Evolutionary conservation across 441 rosid species (phyloP), one percentile per base, ranked within the genome.

Genomic region (Pelargonium cotyledonis): DNA sequence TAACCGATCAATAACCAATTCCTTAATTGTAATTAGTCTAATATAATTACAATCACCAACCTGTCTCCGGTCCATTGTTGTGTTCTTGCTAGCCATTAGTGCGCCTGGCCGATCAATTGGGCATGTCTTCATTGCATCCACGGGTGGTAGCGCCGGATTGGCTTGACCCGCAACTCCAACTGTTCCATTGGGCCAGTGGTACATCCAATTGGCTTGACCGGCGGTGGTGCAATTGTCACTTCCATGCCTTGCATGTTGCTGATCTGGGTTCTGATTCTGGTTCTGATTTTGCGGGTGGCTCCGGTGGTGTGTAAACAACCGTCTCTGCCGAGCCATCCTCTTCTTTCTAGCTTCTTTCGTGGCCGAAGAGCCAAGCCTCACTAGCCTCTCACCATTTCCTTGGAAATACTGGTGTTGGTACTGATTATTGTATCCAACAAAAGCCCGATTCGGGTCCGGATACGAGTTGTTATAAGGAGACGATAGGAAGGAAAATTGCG

Each of bases 281-380:
- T 81, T 78, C 67, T 68, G 73, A 68, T 73, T 78, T 26, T 26
- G 31, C 2, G 31, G 3, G 19, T 78, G 81, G 65, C 66, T 71
- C 57, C 80, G 83, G 65, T 87, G 94, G 5, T 26, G 31, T 2
- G 92, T 70, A 43, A 83, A 14, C 77, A 89, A 75, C 80, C 96
- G 81, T 51, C 91, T 83, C 76, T 94, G 97, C 77, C 99, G 84
- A 0, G 96, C 97, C 97, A 94, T 91, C 49, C 97, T 83, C 81
- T 94, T 94, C 88, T 89, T 94, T 77, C 97, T 82, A 1, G 97
- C 99, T 53, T 91, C 96, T 71, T 91, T 91, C 0, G 97, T 89
- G 0, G 94, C 95, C 0, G 92, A 88, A 0, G 96, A 84, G 57
- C 97, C 89, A 41, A 84, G 63, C 67, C 88, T 80, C 60, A 68